phyloP scores from a whole-genome alignment of 129 eudicot species.

The Solidago caesia region DNA sequence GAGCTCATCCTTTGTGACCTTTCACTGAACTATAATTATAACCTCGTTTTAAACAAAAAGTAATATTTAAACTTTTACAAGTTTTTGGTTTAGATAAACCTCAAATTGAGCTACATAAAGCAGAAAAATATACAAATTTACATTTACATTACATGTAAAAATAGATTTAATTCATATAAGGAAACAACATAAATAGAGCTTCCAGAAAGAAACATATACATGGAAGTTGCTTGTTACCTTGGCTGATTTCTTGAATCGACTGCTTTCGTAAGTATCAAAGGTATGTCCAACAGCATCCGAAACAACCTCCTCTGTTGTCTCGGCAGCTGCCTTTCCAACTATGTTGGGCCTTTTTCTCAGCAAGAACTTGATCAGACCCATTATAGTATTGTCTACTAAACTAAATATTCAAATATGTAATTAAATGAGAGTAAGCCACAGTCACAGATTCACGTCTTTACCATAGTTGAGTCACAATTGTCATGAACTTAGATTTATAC shows the following conservation, averaged over 20 bases:
- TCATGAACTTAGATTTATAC: too few species aligned
- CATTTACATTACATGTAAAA: slow-evolving; percentile 3
- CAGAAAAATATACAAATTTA: not conserved
- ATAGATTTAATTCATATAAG: not conserved
- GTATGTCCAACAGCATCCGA: slow-evolving; percentile 80
- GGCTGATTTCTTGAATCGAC: slow-evolving; percentile 52
- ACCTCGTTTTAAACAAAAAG: not conserved
- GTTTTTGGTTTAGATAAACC: not conserved
- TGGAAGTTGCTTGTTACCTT: slow-evolving; percentile 49
- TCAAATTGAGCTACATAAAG: slow-evolving; percentile 3
- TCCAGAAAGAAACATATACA: slow-evolving; percentile 17
- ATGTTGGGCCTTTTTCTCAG: slow-evolving; percentile 75
- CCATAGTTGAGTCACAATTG: too few species aligned
- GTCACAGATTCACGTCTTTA: too few species aligned
- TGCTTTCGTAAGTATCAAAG: slow-evolving; percentile 45
- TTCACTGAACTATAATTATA: not conserved
- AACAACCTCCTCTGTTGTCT: slow-evolving; percentile 94
- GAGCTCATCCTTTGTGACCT: not conserved
- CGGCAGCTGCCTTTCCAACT: slow-evolving; percentile 94
- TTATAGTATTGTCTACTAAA: slow-evolving; percentile 49
- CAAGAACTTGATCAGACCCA: slow-evolving; percentile 86
- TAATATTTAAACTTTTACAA: not conserved
- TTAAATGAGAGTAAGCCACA: too few species aligned
- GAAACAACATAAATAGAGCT: not conserved
- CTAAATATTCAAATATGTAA: too few species aligned